Percentiles rank a stretch among this genome's conserved stretches.
Conservation (phyloP, 768 basidiomycete genomes). For the Podaxis rugospora region DNA sequence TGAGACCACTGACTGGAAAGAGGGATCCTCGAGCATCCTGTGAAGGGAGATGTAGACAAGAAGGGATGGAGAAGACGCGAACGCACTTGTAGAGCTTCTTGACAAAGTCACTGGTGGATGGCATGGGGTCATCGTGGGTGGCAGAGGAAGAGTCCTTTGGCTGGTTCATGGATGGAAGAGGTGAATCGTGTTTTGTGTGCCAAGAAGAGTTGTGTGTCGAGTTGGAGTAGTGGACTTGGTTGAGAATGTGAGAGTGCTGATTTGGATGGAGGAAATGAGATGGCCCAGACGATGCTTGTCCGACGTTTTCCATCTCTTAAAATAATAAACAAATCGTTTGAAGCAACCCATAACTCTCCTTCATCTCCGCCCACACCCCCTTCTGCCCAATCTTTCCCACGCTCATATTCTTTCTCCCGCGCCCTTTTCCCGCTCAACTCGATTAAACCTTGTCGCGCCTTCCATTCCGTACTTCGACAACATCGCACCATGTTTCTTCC, state of each 20-base stretch:
- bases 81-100: conserved; percentile 90
- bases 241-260: neutral
- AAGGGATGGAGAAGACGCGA: neutral
- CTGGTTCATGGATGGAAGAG: conserved; percentile 2
- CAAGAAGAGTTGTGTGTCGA: neutral
- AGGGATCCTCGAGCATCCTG: conserved; percentile 86
- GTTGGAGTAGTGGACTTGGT: neutral
- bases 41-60: neutral
- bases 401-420: conserved; percentile 1
- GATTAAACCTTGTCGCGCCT: too few species aligned
- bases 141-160: neutral
- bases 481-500: neutral
- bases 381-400: neutral
- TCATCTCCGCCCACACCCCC: neutral
- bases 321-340: neutral
- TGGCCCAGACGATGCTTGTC: neutral
- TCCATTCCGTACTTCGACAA: neutral
- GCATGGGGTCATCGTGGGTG: conserved; percentile 65
- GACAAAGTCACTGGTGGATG: conserved; percentile 89
- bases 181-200: neutral
- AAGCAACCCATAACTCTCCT: neutral
- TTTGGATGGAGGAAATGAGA: neutral
- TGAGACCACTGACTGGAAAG: conserved; percentile 68
- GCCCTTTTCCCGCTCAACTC: neutral
- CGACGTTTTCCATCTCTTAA: conserved; percentile 4